A percentile compares a stretch with the other conserved stretches of the same genome.
These are phyloP conservation scores for Lasiodiplodia hormozganensis DNA, from an alignment of 2,329 filamentous ascomycete genomes.

Conservation along the genomic window DNA sequence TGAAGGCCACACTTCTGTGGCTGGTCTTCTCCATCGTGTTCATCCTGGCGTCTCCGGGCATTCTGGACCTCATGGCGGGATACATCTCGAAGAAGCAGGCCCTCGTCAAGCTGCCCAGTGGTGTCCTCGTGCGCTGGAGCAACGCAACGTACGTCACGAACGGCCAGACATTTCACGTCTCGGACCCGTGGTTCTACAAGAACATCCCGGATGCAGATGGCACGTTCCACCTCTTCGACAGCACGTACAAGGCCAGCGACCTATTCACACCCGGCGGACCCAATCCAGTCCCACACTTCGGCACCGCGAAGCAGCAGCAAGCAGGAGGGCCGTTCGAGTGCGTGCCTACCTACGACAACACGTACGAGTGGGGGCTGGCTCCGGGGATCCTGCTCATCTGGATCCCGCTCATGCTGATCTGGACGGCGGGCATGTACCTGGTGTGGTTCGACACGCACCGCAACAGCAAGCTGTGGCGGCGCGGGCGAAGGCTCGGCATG, in stretches of 20 bases:
- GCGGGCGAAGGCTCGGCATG: constrained; percentile 24
- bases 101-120: constrained; percentile 8
- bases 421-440: constrained; percentile 24
- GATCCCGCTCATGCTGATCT: constrained; percentile 2
- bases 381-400: constrained; percentile 12
- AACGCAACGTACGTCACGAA: constrained; percentile 9
- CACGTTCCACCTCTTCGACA: constrained; percentile 6
- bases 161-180: constrained; percentile 6
- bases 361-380: constrained; percentile 24
- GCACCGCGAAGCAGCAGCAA: neutral
- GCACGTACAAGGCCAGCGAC: constrained; percentile 3
- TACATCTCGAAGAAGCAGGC: constrained; percentile 25
- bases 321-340: constrained; percentile 12
- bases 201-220: constrained; percentile 3
- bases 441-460: constrained; percentile 28
- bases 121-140: neutral
- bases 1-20: constrained; percentile 27
- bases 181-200: constrained; percentile 10
- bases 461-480: constrained; percentile 20
- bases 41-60: constrained; percentile 17
- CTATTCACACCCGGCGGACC: neutral
- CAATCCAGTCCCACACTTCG: constrained; percentile 12
- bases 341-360: constrained; percentile 14
- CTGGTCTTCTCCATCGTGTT: constrained; percentile 23
- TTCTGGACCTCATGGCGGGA: constrained; percentile 27